These are phyloP conservation scores for Metrosideros polymorpha DNA, from an alignment of 441 rosid genomes.

Conservation along the genomic window DNA sequence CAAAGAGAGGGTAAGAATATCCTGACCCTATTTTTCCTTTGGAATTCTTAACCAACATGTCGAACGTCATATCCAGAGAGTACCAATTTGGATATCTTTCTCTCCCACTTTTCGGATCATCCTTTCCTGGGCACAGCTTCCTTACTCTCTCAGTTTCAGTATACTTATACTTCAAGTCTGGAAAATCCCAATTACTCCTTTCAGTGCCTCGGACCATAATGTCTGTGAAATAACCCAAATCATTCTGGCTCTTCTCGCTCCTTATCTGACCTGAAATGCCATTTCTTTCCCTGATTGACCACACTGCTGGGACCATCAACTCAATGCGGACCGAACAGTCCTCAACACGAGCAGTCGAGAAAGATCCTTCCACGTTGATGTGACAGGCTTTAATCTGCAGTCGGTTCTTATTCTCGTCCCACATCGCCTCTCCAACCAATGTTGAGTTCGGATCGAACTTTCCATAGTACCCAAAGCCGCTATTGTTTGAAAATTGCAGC, in stretches of 20 bases:
- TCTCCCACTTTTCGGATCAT: neutral
- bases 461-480: neutral
- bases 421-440: slow-evolving; percentile 26
- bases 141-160: slow-evolving; percentile 15
- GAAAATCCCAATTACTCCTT: neutral
- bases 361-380: slow-evolving; percentile 9
- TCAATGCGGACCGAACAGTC: slow-evolving; percentile 26
- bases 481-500: slow-evolving; percentile 8
- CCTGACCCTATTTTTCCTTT: slow-evolving; percentile 13
- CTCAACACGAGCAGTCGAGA: slow-evolving; percentile 17
- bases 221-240: slow-evolving; percentile 14
- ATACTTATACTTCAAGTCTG: slow-evolving; percentile 18
- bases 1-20: slow-evolving; percentile 16
- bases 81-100: slow-evolving; percentile 7
- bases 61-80: slow-evolving; percentile 19
- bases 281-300: slow-evolving; percentile 15
- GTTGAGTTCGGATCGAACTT: slow-evolving; percentile 14
- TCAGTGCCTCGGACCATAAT: neutral
- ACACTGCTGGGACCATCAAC: slow-evolving; percentile 13
- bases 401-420: slow-evolving; percentile 20
- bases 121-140: slow-evolving; percentile 4
- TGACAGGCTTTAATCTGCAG: slow-evolving; percentile 13
- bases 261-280: slow-evolving; percentile 15
- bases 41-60: neutral
- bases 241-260: slow-evolving; percentile 12